Base-by-base conservation (phyloP, 306 rosid genomes). In the Medicago ruthenica region DNA sequence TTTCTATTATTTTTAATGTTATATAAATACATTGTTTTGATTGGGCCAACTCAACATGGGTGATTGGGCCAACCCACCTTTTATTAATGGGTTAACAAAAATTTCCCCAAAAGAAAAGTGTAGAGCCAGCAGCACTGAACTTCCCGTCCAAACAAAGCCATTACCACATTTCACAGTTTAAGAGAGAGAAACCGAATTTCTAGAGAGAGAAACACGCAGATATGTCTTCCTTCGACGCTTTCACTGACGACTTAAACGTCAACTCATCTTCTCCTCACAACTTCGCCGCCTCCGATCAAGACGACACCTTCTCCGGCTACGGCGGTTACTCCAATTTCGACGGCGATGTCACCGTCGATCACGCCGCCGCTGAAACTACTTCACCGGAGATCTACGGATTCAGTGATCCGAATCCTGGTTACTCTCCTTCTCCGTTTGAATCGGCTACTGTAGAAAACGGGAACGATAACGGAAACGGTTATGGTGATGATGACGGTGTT, bases 211-310 rank as follows among this genome's bases (percentile, higher is more conserved):
- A 77, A 67, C 70, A 3, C 74, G 73, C 54, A 14, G 63, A 15
- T 21, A 96, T 89, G 97, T 84, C 97, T 77, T 85, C 98, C 79
- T 90, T 92, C 86, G 97, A 89, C 72, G 81, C 89, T 63, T 94
- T 83, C 84, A 70, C 87, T 77, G 98, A 90, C 5, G 96, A 88
- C 71, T 59, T 83, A 22, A 85, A 77, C 68, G 79, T 80, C 70
- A 82, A 85, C 89, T 74, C 89, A 51, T 65, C 93, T 58, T 74
- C 93, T 11, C 62, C 70, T 72, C 80, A 84, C 31, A 84, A 82
- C 16, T 87, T 86, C 47, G 74, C 77, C 21, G 88, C 80, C 64
- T 74, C 80, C 58, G 89, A 76, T 0, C 88, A 83, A 36, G 89
- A 86, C 31, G 85, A 85, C 6, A 57, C 66, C 86, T 90, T 71